Base-by-base conservation (phyloP, 331 rosid species). In the Quercus phellos region DNA sequence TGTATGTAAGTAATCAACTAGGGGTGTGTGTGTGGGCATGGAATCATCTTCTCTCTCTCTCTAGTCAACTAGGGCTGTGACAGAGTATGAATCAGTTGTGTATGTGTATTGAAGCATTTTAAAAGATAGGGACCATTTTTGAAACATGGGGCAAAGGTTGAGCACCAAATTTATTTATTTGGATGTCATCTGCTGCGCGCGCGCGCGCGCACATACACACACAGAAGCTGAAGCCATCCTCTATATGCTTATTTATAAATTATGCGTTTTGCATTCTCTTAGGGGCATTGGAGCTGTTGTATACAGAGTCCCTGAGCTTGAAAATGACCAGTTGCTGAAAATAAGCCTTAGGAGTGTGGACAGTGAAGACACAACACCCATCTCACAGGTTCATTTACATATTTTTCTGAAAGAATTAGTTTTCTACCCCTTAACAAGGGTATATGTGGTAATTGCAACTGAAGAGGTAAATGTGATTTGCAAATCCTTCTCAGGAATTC, bases 281-380 rank as follows among this genome's bases (percentile, higher is more conserved):
- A 94, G 99, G 87, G 94, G 89, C 51, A 86, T 94, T 73, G 98
- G 97, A 70, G 98, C 98, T 66, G 83, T 90, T 60, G 93, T 88
- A 50, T 94, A 89, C 81, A 83, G 86, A 66, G 90, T 90, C 55
- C 88, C 88, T 13, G 98, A 86, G 70, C 90, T 90, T 55, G 87
- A 80, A 79, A 85, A 90, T 75, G 90, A 88, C 27, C 79, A 84
- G 26, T 68, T 80, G 82, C 87, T 90, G 43, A 92, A 94, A 80
- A 80, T 92, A 84, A 94, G 97, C 83, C 87, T 94, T 26, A 83
- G 97, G 79, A 92, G 97, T 74, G 55, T 88, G 78, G 84, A 85
- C 10, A 72, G 71, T 32, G 97, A 92, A 85, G 93, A 94, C 86
- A 92, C 99, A 26, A 87, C 89, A 0, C 80, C 76, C 55, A 87